These are phyloP conservation scores for Haplosporangium gracile DNA, from an alignment of 192 early-diverging fungal species.

Conservation along the genomic window DNA sequence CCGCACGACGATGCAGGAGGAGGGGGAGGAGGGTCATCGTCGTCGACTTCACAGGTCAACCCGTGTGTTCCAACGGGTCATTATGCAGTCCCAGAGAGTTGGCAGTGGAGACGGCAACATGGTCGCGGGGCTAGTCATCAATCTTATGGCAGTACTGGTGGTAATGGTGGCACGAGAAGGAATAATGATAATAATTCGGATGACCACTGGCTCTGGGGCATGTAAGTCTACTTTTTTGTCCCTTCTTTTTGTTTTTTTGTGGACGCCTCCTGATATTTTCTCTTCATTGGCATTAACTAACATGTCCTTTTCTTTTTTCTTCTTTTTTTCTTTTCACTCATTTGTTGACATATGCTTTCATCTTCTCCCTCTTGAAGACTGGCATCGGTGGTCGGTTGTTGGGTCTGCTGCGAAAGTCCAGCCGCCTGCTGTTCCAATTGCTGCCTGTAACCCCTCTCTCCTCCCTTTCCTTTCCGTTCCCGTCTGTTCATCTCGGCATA, in stretches of 20 bases:
- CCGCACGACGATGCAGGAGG: not conserved
- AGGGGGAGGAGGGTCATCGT: not conserved
- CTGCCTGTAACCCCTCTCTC: not conserved
- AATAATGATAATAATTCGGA: not conserved
- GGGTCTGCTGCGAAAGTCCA: slow-evolving; percentile 38
- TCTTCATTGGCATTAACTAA: not conserved
- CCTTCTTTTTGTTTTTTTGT: not conserved
- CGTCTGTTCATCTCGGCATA: too few relatives aligned
- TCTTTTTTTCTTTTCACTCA: not conserved
- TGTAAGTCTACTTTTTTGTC: slow-evolving; percentile 21
- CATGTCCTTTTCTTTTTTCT: slow-evolving; percentile 10
- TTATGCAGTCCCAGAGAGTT: slow-evolving; percentile 16
- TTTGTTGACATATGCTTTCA: not conserved
- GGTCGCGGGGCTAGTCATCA: slow-evolving; percentile 25
- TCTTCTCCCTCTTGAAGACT: not conserved
- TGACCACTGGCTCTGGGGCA: slow-evolving; percentile 38
- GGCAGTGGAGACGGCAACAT: slow-evolving; percentile 19
- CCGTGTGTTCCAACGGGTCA: slow-evolving; percentile 12
- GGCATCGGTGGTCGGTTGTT: slow-evolving; percentile 15
- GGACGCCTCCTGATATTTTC: not conserved
- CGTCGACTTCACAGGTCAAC: not conserved
- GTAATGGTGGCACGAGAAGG: slow-evolving; percentile 2
- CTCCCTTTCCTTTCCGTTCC: too few relatives aligned
- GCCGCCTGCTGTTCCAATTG: slow-evolving; percentile 22
- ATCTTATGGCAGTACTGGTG: slow-evolving; percentile 14